Evolutionary conservation across 306 rosid species (phyloP), one percentile per base, ranked within the genome.

Genomic region (Cajanus cajan): DNA sequence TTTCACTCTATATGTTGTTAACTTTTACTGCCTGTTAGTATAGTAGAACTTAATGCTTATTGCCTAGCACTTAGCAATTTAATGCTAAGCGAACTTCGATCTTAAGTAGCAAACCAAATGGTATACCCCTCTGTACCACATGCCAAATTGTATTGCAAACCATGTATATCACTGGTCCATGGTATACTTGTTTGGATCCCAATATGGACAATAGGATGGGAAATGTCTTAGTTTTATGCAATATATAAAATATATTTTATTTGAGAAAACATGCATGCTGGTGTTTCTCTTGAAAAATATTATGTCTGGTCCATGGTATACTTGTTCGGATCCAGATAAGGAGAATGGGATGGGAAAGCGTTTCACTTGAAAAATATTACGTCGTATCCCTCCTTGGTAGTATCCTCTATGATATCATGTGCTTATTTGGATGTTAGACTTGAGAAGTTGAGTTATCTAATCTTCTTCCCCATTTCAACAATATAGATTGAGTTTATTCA

Each of bases 161-260:
- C n/a, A 21, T 10, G 28, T 54, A 22, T 55, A 7, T 8, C 16
- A 24, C n/a, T 57, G 14, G 7, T 66, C 63, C 74, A 25, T 59
- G 39, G 37, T 41, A 18, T 62, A 37, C 54, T 73, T 59, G 33
- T 74, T 69, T 74, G 13, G 61, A 25, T 44, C 76, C 54, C 68
- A 36, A 37, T 43, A 11, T 21, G 19, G 22, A 54, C 61, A 55
- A 7, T 58, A 62, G 34, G 67, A 51, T 28, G 61, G 44, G 34
- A 22, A 71, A 39, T 37, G 16, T 45, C 61, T 52, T 19, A 34
- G 76, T 40, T 73, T 73, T 57, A 72, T 39, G 9, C 16, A 21
- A 21, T 18, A 1, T 40, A 62, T 10, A 0, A 31, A 3, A 44
- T 39, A 59, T 79, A 18, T 24, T 36, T 24, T 10, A 5, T 50